Percentiles rank a stretch among this genome's conserved stretches.
phyloP scores from a whole-genome alignment of 306 rosid species.

The Prunus mume region DNA sequence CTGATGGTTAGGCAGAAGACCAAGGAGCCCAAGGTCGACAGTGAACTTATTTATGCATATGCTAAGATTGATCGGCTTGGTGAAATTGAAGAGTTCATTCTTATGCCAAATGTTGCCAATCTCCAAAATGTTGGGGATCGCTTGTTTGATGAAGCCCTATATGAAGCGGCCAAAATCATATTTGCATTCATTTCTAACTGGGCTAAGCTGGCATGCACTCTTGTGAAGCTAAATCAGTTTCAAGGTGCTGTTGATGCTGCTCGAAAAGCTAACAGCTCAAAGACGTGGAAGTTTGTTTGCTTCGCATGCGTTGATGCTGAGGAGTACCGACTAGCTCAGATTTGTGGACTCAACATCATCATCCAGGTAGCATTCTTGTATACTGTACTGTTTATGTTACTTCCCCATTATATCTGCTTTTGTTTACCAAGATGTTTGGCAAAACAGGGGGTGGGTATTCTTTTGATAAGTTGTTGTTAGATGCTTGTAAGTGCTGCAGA shows the following conservation, averaged over 20 bases:
- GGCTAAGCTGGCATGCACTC: constrained; percentile 91
- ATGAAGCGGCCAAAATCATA: constrained; percentile 97
- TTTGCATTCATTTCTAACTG: constrained; percentile 92
- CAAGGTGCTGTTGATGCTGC: constrained; percentile 99
- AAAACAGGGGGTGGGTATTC: neutral
- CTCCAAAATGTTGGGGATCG: constrained; percentile 94
- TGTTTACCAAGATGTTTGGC: neutral
- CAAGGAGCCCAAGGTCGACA: constrained; percentile 96
- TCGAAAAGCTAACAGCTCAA: constrained; percentile 94
- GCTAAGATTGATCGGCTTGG: constrained; percentile 92
- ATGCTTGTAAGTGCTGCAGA: neutral
- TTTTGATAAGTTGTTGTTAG: neutral
- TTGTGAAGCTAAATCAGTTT: constrained; percentile 85
- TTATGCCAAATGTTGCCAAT: constrained; percentile 98
- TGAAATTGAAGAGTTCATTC: constrained; percentile 96
- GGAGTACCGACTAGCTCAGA: constrained; percentile 98
- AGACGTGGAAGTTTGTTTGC: constrained; percentile 98
- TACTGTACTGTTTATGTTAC: no score
- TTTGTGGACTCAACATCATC: constrained; percentile 94
- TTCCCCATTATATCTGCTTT: neutral
- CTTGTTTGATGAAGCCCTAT: constrained; percentile 81
- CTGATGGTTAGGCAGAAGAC: constrained; percentile 94
- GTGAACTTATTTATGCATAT: constrained; percentile 97
- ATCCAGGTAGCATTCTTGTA: constrained; percentile 57
- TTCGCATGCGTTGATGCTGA: constrained; percentile 96